Evolutionary conservation across 2,329 filamentous ascomycete species (phyloP).

Genomic region (Neocucurbitaria cava): DNA sequence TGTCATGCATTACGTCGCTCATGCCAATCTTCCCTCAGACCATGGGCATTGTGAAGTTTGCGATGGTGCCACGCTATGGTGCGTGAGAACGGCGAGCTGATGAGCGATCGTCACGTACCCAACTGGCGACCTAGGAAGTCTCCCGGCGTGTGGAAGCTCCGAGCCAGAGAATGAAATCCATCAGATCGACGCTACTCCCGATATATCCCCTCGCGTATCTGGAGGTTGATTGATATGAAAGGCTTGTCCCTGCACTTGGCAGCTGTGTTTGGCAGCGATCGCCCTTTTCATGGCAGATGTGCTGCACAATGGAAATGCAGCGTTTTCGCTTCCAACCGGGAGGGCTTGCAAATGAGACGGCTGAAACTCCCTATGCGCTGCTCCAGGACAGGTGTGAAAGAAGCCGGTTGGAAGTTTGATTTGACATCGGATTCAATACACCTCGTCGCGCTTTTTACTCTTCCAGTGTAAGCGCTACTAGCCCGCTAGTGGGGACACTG

Average conservation of each 20-base stretch:
- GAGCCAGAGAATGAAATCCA: conserved; percentile 1
- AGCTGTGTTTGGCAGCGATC: background rate
- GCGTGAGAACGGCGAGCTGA: conserved; percentile 7
- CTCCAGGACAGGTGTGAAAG: too few relatives aligned
- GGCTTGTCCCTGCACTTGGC: conserved; percentile 4
- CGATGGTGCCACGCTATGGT: too few relatives aligned
- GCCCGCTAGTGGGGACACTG: conserved; percentile 1
- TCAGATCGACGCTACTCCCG: conserved; percentile 20
- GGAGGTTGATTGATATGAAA: background rate
- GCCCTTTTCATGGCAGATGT: conserved; percentile 3
- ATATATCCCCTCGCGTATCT: conserved; percentile 23
- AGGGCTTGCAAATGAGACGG: background rate
- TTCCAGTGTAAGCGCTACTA: conserved; percentile 1
- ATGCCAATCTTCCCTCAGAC: background rate
- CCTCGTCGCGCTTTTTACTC: conserved; percentile 3
- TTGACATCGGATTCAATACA: background rate
- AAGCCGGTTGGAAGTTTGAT: background rate
- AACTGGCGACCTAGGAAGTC: conserved; percentile 3
- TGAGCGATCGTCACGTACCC: conserved; percentile 2
- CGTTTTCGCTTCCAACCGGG: background rate
- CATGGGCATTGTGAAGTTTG: conserved; percentile 5
- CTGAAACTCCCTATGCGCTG: background rate
- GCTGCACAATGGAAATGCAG: conserved; percentile 5
- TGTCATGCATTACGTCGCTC: background rate
- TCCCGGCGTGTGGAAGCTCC: conserved; percentile 2